These are phyloP conservation scores for Conidiobolus incongruus DNA, from an alignment of 371 early-diverging fungal genomes.

Conservation along the genomic window DNA sequence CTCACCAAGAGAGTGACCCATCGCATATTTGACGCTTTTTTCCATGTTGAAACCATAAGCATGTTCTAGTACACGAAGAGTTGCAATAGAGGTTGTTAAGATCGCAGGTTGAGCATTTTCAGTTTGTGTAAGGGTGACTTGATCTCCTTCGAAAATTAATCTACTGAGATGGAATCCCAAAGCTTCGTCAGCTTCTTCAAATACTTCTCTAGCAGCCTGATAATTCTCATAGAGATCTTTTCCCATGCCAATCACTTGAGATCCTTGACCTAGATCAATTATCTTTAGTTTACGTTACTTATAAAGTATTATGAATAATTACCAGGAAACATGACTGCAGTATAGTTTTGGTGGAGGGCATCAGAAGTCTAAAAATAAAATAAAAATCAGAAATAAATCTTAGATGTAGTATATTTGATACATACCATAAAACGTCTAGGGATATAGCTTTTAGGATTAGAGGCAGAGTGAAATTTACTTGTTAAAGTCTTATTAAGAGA, in stretches of 20 bases:
- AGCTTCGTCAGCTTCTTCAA: conserved; percentile 76
- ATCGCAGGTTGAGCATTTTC: conserved; percentile 92
- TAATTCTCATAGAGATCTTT: conserved; percentile 62
- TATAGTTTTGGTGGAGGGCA: no score
- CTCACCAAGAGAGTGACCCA: conserved; percentile 92
- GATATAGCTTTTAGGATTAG: no score
- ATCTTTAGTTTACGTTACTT: no score
- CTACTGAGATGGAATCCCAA: conserved; percentile 36
- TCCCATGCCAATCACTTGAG: conserved; percentile 85
- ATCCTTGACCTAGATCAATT: conserved; percentile 41
- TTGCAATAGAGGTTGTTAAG: conserved; percentile 70
- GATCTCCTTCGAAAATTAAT: conserved; percentile 65
- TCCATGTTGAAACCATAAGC: conserved; percentile 60
- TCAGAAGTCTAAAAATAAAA: no score
- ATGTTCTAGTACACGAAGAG: conserved; percentile 46
- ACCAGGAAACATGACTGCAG: no score
- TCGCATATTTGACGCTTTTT: conserved; percentile 40
- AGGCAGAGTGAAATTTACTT: no score
- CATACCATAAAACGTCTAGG: no score
- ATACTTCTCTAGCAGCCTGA: conserved; percentile 46
- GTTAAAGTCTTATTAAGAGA: no score
- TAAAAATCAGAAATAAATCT: no score
- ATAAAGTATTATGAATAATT: no score
- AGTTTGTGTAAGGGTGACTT: conserved; percentile 51
- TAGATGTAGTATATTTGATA: no score